These are phyloP conservation scores for Zizania latifolia DNA, from an alignment of 176 grass and related monocot species.

Conservation along the genomic window DNA sequence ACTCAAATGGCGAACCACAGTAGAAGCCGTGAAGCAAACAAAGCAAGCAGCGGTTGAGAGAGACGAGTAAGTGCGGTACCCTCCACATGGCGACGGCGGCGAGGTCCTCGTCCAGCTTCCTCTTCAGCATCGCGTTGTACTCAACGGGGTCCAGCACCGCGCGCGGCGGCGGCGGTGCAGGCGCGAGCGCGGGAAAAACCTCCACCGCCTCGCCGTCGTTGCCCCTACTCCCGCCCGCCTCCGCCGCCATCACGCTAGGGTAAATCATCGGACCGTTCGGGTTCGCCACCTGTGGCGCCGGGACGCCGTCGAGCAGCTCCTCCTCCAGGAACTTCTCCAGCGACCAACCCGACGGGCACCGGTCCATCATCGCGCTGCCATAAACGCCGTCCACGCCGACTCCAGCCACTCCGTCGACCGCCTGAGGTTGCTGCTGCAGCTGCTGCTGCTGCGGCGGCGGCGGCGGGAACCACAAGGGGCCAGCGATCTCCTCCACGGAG, in stretches of 20 bases:
- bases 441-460: background rate
- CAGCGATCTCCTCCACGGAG: constrained; percentile 35
- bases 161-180: background rate
- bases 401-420: background rate
- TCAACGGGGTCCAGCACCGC: constrained; percentile 33
- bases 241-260: background rate
- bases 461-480: constrained; percentile 21
- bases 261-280: background rate
- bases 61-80: constrained; percentile 18
- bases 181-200: background rate
- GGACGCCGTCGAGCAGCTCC: background rate
- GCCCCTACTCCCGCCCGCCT: background rate
- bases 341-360: constrained; percentile 33
- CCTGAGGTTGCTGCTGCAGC: background rate
- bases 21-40: background rate
- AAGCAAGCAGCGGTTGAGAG: background rate
- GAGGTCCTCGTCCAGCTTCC: constrained; percentile 58
- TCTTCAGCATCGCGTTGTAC: constrained; percentile 53
- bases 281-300: background rate
- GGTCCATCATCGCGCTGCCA: background rate
- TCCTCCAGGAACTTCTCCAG: constrained; percentile 60
- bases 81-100: constrained; percentile 60
- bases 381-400: background rate
- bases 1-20: too few relatives aligned
- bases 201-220: background rate